phyloP scores from a whole-genome alignment of 108 stramenopile genomes.

The Phaeodactylum tricornutum region DNA sequence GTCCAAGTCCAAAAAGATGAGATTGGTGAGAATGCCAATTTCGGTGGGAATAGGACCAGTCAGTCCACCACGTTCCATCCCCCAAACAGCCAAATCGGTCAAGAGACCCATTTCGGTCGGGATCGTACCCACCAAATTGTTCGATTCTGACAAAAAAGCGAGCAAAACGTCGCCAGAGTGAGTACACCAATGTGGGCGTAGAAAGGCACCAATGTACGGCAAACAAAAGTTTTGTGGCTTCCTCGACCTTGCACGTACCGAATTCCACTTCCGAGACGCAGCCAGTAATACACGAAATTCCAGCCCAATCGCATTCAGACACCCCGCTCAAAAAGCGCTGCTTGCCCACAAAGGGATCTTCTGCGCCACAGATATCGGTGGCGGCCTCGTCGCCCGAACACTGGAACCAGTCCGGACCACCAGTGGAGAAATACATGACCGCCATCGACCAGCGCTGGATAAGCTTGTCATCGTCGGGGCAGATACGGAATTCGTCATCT shows the following conservation, averaged over 20 bases:
- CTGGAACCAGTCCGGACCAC: conserved; percentile 49
- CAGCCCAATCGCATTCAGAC: conserved; percentile 48
- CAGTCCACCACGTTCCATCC: conserved; percentile 36
- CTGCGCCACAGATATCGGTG: conserved; percentile 19
- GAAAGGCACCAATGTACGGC: too few species aligned
- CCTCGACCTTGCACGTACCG: too few species aligned
- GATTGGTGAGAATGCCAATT: conserved; percentile 45
- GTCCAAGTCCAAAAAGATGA: conserved; percentile 34
- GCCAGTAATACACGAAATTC: conserved; percentile 27
- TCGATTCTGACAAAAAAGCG: conserved; percentile 14
- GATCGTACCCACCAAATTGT: conserved; percentile 41
- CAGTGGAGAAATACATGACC: conserved; percentile 60
- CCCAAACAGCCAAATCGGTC: conserved; percentile 26
- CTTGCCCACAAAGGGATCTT: conserved; percentile 17
- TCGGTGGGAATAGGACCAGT: conserved; percentile 57
- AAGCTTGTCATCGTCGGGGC: conserved; percentile 24
- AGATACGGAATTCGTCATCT: conserved; percentile 13
- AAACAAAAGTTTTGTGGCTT: too few species aligned
- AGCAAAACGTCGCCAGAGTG: too few species aligned
- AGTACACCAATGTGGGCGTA: too few species aligned
- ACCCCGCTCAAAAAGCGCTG: conserved; percentile 19
- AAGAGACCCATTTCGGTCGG: conserved; percentile 46
- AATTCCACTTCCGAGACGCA: conserved; percentile 41
- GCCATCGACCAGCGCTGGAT: conserved; percentile 68
- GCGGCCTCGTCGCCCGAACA: conserved; percentile 14